Evolutionary conservation across 1,139 yeast species (phyloP).

Genomic region (Candida sp.): DNA sequence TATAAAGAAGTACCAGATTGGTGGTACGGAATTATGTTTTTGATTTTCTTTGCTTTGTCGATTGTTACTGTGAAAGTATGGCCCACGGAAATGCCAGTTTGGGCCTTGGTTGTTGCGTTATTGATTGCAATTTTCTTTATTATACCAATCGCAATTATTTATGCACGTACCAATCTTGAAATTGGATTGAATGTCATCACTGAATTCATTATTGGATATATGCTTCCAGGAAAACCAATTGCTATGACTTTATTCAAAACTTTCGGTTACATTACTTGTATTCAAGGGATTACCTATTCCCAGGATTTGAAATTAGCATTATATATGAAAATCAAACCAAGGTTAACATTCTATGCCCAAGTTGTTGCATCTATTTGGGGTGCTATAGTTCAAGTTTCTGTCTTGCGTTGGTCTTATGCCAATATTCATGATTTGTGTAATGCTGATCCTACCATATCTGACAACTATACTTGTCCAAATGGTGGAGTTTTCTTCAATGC

Average conservation of each 20-base stretch:
- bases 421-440: slow-evolving; percentile 48
- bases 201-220: slow-evolving; percentile 44
- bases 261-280: slow-evolving; percentile 48
- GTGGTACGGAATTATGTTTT: slow-evolving; percentile 55
- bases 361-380: slow-evolving; percentile 46
- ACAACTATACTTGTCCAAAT: slow-evolving; percentile 41
- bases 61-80: slow-evolving; percentile 37
- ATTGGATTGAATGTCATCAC: slow-evolving; percentile 47
- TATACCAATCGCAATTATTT: slow-evolving; percentile 42
- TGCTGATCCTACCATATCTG: slow-evolving; percentile 28
- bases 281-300: slow-evolving; percentile 51
- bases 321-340: slow-evolving; percentile 51
- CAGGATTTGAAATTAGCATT: slow-evolving; percentile 56
- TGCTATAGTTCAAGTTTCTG: slow-evolving; percentile 41
- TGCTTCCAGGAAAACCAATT: slow-evolving; percentile 46
- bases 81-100: slow-evolving; percentile 44
- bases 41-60: slow-evolving; percentile 36
- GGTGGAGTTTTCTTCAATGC: slow-evolving; percentile 45
- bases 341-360: slow-evolving; percentile 43
- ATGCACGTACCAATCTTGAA: slow-evolving; percentile 39
- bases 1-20: slow-evolving; percentile 65
- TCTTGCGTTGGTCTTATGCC: slow-evolving; percentile 42
- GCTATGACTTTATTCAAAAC: slow-evolving; percentile 49
- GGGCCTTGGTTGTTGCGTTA: slow-evolving; percentile 35
- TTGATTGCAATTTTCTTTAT: slow-evolving; percentile 39